Evolutionary conservation across 2,329 filamentous ascomycete species (phyloP).

Genomic region (Aspergillus sp.): DNA sequence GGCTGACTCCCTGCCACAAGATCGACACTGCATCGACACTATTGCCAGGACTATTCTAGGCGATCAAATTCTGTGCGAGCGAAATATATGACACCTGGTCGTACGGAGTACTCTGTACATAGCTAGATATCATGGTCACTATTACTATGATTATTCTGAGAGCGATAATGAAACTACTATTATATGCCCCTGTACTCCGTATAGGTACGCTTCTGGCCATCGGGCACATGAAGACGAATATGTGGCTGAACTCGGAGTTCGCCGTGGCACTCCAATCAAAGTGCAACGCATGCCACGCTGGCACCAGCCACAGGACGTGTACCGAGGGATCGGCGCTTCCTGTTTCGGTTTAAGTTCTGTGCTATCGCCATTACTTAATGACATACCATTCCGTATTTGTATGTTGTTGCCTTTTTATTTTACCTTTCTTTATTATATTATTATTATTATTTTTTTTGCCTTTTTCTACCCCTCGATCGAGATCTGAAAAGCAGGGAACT

Average conservation of each 20-base stretch:
- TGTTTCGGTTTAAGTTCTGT: neutral
- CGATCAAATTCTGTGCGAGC: neutral
- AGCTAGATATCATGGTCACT: too few species aligned
- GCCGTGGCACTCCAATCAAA: neutral
- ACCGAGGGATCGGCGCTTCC: neutral
- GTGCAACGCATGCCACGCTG: neutral
- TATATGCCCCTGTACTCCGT: too few species aligned
- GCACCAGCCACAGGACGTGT: neutral
- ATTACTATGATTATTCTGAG: too few species aligned
- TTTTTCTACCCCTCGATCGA: conserved; percentile 1
- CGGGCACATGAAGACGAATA: neutral
- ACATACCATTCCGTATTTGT: too few species aligned
- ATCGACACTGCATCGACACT: neutral
- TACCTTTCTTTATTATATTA: neutral
- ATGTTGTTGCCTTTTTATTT: neutral
- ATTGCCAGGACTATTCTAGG: neutral
- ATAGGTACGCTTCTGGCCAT: too few species aligned
- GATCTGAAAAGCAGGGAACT: neutral
- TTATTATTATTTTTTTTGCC: conserved; percentile 1
- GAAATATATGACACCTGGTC: too few species aligned
- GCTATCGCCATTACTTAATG: too few species aligned
- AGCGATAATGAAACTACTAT: too few species aligned
- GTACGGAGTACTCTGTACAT: too few species aligned
- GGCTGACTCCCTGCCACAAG: too few species aligned
- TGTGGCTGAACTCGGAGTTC: neutral